A percentile compares a stretch with the other conserved stretches of the same genome.
phyloP scores from a whole-genome alignment of 257 asterid genomes.

The Fraxinus pennsylvanica region DNA sequence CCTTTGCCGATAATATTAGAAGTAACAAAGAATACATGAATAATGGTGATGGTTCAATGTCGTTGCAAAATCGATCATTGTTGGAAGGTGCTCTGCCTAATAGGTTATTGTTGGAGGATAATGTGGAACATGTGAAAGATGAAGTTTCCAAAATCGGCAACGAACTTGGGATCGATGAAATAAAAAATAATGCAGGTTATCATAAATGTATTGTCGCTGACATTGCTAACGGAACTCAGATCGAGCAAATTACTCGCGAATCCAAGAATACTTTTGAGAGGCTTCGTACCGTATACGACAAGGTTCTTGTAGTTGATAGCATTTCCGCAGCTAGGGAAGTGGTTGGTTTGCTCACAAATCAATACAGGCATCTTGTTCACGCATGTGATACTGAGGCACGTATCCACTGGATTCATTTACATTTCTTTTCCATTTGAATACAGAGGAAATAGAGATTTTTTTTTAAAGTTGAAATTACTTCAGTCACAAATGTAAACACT shows the following conservation, averaged over 20 bases:
- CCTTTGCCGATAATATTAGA: slow-evolving; percentile 20
- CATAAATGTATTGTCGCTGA: slow-evolving; percentile 20
- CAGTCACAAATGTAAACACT: slow-evolving; percentile 8
- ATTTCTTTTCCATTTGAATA: slow-evolving; percentile 12
- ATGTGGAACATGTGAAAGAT: slow-evolving; percentile 16
- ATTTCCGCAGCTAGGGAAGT: slow-evolving; percentile 68
- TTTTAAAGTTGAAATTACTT: background rate
- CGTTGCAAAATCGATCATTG: slow-evolving; percentile 21
- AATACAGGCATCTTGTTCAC: slow-evolving; percentile 61
- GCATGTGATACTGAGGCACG: slow-evolving; percentile 98
- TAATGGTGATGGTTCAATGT: slow-evolving; percentile 26
- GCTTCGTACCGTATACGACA: slow-evolving; percentile 60
- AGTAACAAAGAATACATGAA: slow-evolving; percentile 15
- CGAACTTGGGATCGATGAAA: slow-evolving; percentile 6
- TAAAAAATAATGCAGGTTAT: slow-evolving; percentile 20
- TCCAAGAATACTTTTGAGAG: slow-evolving; percentile 45
- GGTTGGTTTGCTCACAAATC: slow-evolving; percentile 63
- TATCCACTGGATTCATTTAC: slow-evolving; percentile 27
- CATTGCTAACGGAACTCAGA: slow-evolving; percentile 28
- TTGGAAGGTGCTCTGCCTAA: slow-evolving; percentile 26
- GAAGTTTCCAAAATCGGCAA: slow-evolving; percentile 25
- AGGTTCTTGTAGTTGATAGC: slow-evolving; percentile 80
- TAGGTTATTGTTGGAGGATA: slow-evolving; percentile 14
- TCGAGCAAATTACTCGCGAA: slow-evolving; percentile 26
- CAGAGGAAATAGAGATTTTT: background rate